phyloP scores from a whole-genome alignment of 192 early-diverging fungal genomes.

The Coemansia sp. region DNA sequence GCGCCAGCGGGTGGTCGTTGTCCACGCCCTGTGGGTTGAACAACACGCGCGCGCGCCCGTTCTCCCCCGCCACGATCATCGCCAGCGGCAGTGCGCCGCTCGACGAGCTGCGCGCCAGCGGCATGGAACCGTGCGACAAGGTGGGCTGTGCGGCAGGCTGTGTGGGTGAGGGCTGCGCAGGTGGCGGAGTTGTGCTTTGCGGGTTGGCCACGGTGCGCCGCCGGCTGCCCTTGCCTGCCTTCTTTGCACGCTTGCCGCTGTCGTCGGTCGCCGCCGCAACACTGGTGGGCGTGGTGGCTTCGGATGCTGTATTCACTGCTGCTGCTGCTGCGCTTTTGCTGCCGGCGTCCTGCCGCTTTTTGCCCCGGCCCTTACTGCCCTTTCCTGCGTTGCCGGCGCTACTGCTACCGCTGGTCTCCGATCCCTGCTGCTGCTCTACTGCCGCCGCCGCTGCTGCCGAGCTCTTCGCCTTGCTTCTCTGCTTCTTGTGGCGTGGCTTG shows the following conservation, averaged over 20 bases:
- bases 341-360: not conserved
- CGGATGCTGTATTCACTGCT: too few relatives aligned
- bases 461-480: too few relatives aligned
- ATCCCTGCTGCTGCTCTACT: conserved; percentile 7
- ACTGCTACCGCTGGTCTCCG: conserved; percentile 6
- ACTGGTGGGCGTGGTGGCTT: too few relatives aligned
- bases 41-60: conserved; percentile 41
- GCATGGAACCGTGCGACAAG: not conserved
- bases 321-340: not conserved
- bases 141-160: not conserved
- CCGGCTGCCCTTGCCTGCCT: not conserved
- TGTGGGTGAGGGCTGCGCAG: not conserved
- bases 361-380: not conserved
- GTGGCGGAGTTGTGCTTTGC: not conserved
- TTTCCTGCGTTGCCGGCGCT: not conserved
- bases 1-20: conserved; percentile 3
- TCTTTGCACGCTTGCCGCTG: too few relatives aligned
- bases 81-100: conserved; percentile 16
- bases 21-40: conserved; percentile 17
- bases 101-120: conserved; percentile 3
- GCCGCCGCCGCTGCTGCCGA: not conserved
- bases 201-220: not conserved
- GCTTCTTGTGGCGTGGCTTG: conserved; percentile 6
- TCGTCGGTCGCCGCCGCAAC: too few relatives aligned
- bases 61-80: conserved; percentile 32